A percentile compares a stretch with the other conserved stretches of the same genome.
Evolutionary conservation across 148 eudicot genomes (phyloP).

Genomic region (Pharnaceum exiguum): DNA sequence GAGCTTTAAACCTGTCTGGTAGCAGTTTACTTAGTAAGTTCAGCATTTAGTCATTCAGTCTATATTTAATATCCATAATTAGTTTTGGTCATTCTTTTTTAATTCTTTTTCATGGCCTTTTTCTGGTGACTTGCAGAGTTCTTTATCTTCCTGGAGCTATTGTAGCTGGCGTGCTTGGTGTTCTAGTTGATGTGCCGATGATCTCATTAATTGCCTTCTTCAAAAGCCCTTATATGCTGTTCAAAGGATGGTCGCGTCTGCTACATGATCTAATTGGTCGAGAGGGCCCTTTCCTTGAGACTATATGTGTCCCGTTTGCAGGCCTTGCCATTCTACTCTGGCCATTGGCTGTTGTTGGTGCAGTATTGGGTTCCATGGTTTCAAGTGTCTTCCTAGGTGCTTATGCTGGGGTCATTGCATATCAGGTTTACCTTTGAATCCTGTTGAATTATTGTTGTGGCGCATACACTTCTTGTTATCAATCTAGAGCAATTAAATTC

Average conservation of each 20-base stretch:
- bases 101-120: background rate
- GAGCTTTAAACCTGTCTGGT: no score
- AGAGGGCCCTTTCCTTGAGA: constrained; percentile 95
- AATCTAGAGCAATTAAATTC: no score
- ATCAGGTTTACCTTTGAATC: constrained; percentile 52
- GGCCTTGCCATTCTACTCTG: constrained; percentile 90
- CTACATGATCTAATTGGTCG: constrained; percentile 88
- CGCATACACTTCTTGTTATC: no score
- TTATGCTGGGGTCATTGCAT: constrained; percentile 75
- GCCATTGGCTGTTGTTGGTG: constrained; percentile 92
- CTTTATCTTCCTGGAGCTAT: constrained; percentile 58
- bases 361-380: constrained; percentile 67
- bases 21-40: no score
- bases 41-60: no score
- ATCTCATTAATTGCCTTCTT: constrained; percentile 62
- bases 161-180: constrained; percentile 57
- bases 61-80: background rate
- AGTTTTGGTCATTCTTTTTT: background rate
- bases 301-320: constrained; percentile 93
- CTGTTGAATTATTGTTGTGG: no score
- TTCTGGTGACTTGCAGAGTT: constrained; percentile 42
- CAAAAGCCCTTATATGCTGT: constrained; percentile 90
- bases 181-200: constrained; percentile 57
- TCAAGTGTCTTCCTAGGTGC: constrained; percentile 71
- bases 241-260: constrained; percentile 85